phyloP scores from a whole-genome alignment of 129 eudicot genomes.

The Pittosporum tobira region DNA sequence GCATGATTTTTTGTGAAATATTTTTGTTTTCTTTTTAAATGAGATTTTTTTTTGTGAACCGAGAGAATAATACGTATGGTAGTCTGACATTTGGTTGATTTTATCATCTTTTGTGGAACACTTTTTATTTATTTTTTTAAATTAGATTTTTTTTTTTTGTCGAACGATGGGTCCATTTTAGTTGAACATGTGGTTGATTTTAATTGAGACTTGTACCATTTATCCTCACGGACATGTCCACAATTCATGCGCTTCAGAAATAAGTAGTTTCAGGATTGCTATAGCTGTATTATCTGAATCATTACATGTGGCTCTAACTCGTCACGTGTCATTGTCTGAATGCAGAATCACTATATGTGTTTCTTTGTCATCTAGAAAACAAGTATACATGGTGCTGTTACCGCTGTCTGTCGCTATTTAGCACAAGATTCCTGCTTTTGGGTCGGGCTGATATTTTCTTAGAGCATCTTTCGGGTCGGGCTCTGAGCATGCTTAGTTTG shows the following conservation, averaged over 20 bases:
- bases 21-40: too few relatives aligned
- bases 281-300: background rate
- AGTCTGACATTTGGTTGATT: too few relatives aligned
- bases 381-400: background rate
- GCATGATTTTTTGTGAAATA: too few relatives aligned
- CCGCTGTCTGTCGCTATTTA: background rate
- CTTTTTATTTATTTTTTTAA: too few relatives aligned
- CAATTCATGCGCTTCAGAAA: background rate
- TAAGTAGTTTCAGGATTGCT: background rate
- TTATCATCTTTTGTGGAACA: too few relatives aligned
- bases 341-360: background rate
- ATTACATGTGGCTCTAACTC: background rate
- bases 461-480: background rate
- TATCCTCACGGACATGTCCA: background rate
- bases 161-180: too few relatives aligned
- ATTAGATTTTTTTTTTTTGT: too few relatives aligned
- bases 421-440: constrained; percentile 6
- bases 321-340: background rate
- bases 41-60: too few relatives aligned
- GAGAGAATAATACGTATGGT: too few relatives aligned
- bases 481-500: too few relatives aligned
- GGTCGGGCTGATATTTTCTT: background rate
- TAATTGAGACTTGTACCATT: too few relatives aligned
- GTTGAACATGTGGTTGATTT: too few relatives aligned
- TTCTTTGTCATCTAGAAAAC: constrained; percentile 3